Evolutionary conservation across 306 rosid genomes (phyloP), one percentile per base, ranked within the genome.

Genomic region (Canavalia ensiformis): DNA sequence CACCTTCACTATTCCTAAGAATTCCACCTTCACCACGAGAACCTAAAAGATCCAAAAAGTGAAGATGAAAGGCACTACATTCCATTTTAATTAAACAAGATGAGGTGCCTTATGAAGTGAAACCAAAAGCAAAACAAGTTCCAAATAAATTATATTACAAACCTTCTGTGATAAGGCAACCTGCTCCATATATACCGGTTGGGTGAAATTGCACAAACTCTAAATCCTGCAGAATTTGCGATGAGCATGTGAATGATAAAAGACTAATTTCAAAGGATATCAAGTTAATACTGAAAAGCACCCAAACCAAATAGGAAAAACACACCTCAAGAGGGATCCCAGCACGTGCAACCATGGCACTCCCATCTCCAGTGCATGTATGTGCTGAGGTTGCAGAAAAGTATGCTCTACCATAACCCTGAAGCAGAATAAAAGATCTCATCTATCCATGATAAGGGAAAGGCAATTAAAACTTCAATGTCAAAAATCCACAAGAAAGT

Each of bases 201-300:
- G 95, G 98, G 81, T 94, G 98, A 87, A 94, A 94, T 82, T 94
- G 97, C 80, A 91, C 98, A 77, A 94, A 94, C 89, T 94, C 98
- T 86, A 89, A 84, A 87, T 94, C 97, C 97, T 91, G 74, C 56
- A 86, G 49, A 47, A 60, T 66, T 59, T 57, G 73, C 45, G 67
- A 84, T 35, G 63, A 57, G 54, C 33, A 59, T 39, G 66, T 65
- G 50, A 82, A 45, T 8, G 65, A 63, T 12, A 28, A 35, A 46
- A 55, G 54, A 49, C 7, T 44, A 41, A 41, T 45, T 78, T 7
- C 58, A 63, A 37, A 34, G 25, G 42, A 77, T 30, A 70, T 37
- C 62, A 68, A 9, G 76, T 42, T 35, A 84, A 82, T 29, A 72
- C 35, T 46, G 55, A 57, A 51, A 68, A 29, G 25, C 25, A 18